These are phyloP conservation scores for Orbilia ellipsospora DNA, from an alignment of 2,329 filamentous ascomycete species.

Conservation along the genomic window DNA sequence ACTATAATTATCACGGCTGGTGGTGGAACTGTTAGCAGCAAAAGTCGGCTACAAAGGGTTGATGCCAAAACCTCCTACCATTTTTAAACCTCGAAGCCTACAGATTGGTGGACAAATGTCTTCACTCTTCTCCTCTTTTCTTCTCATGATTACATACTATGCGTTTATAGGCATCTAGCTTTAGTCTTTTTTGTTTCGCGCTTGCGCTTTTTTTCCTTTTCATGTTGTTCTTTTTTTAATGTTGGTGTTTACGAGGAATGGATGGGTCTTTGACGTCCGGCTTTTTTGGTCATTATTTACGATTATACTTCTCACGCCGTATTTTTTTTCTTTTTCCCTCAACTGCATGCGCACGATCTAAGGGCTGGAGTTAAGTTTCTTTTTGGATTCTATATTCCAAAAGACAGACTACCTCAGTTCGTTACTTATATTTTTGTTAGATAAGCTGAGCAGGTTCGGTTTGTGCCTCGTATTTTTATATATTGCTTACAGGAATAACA, in stretches of 20 bases:
- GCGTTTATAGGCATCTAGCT: slow-evolving; percentile 46
- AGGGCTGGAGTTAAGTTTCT: background rate
- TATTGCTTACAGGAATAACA: too few relatives aligned
- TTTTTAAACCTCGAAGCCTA: too few relatives aligned
- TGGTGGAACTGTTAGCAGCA: slow-evolving; percentile 22
- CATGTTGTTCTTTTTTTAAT: slow-evolving; percentile 17
- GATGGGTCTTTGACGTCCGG: slow-evolving; percentile 36
- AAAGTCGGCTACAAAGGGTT: background rate
- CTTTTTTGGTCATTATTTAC: slow-evolving; percentile 42
- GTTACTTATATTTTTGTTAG: too few relatives aligned
- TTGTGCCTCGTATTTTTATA: too few relatives aligned
- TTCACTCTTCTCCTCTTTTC: background rate
- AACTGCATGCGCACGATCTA: background rate
- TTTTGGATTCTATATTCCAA: too few relatives aligned
- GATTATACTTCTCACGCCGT: background rate
- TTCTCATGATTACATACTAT: slow-evolving; percentile 31
- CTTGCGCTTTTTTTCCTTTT: slow-evolving; percentile 19
- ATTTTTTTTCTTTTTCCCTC: background rate
- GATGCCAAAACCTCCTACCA: too few relatives aligned
- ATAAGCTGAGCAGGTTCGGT: too few relatives aligned
- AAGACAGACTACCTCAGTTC: too few relatives aligned
- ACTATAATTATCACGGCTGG: slow-evolving; percentile 40
- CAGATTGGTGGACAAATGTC: background rate
- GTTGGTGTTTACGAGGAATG: slow-evolving; percentile 48
- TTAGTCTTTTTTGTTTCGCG: slow-evolving; percentile 31